Evolutionary conservation across 139 green algal species (phyloP).

Genomic region (Marvania coccoides): DNA sequence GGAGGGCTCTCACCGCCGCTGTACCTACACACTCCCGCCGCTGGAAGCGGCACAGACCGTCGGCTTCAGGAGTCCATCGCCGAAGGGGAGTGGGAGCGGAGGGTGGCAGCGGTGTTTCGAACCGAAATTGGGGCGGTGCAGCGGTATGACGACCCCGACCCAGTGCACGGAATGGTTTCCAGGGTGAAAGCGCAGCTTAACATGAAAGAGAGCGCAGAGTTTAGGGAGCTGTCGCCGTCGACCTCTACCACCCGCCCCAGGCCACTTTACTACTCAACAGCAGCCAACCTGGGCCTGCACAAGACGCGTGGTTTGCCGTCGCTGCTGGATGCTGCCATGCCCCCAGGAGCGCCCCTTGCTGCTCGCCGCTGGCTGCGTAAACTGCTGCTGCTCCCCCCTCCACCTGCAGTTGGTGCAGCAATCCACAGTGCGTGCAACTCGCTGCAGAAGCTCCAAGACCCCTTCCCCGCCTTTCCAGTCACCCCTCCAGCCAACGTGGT

Average conservation of each 20-base stretch:
- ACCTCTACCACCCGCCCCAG: constrained; percentile 21
- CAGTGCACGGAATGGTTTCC: constrained; percentile 32
- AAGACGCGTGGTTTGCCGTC: constrained; percentile 46
- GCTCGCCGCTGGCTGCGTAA: constrained; percentile 28
- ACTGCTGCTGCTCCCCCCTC: constrained; percentile 50
- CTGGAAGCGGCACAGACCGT: background rate
- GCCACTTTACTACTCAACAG: constrained; percentile 64
- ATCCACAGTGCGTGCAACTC: constrained; percentile 18
- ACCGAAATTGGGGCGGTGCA: constrained; percentile 21
- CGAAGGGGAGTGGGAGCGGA: constrained; percentile 37
- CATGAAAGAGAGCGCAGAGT: constrained; percentile 4
- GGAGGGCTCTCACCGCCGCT: constrained; percentile 40
- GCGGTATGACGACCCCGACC: constrained; percentile 28
- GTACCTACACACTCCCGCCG: constrained; percentile 35
- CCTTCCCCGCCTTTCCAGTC: constrained; percentile 20
- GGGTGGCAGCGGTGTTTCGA: constrained; percentile 27
- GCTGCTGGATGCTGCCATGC: constrained; percentile 46
- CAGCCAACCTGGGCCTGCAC: constrained; percentile 64
- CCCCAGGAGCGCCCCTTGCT: background rate
- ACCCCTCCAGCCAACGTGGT: constrained; percentile 26
- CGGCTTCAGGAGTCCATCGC: constrained; percentile 19
- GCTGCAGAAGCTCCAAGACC: constrained; percentile 12
- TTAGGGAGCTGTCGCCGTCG: constrained; percentile 6
- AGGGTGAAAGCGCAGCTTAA: constrained; percentile 17
- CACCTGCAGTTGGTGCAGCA: constrained; percentile 16